These are phyloP conservation scores for Podila epigama DNA, from an alignment of 192 early-diverging fungal species.

Conservation along the genomic window DNA sequence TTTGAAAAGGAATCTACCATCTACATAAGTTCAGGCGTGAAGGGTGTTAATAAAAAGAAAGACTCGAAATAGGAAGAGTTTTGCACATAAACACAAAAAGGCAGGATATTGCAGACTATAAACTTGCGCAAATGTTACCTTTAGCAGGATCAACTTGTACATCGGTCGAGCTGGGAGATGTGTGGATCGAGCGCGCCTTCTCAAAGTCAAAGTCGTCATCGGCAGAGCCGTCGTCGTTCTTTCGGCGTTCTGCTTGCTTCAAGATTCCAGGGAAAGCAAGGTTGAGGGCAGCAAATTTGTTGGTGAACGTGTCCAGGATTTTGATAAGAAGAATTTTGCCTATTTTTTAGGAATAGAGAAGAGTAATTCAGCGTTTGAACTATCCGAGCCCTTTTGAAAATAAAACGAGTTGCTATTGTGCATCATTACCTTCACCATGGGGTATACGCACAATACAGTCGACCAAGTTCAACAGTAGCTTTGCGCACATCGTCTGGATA, in stretches of 20 bases:
- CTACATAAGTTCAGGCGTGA: slow-evolving; percentile 36
- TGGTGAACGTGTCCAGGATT: slow-evolving; percentile 87
- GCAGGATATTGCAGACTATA: not conserved
- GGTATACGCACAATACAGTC: slow-evolving; percentile 83
- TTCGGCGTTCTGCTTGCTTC: slow-evolving; percentile 64
- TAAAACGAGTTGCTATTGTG: too few species aligned
- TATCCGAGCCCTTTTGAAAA: not conserved
- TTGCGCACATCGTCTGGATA: slow-evolving; percentile 97
- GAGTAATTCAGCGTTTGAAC: too few species aligned
- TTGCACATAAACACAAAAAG: not conserved
- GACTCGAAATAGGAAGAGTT: not conserved
- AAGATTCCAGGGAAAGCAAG: slow-evolving; percentile 66
- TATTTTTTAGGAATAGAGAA: too few species aligned
- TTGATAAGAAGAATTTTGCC: slow-evolving; percentile 77
- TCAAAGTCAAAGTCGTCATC: slow-evolving; percentile 68
- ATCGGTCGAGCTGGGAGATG: slow-evolving; percentile 50
- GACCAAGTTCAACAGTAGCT: slow-evolving; percentile 89
- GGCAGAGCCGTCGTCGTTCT: slow-evolving; percentile 27
- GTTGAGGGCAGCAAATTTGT: slow-evolving; percentile 76
- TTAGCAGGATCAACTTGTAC: slow-evolving; percentile 73
- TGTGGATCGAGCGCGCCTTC: slow-evolving; percentile 61
- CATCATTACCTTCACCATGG: slow-evolving; percentile 56
- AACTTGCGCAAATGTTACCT: slow-evolving; percentile 50
- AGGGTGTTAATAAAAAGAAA: not conserved
- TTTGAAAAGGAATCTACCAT: slow-evolving; percentile 89